Conservation (phyloP, 805 yeast species). For the Saccharomycopsis sp. region DNA sequence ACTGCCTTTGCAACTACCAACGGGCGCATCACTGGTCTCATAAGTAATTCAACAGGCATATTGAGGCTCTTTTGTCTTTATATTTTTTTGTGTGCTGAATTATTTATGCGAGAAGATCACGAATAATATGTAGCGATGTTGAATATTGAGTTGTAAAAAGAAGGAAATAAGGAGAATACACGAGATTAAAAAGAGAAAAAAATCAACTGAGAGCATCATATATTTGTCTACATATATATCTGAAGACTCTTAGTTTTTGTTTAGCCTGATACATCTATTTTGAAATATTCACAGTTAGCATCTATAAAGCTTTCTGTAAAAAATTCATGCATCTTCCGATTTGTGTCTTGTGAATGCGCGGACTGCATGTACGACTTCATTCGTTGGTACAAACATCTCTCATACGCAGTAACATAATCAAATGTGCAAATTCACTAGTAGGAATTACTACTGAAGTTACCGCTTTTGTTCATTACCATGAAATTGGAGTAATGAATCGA, state of each 20-base stretch:
- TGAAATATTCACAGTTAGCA: too few relatives aligned
- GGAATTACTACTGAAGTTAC: too few relatives aligned
- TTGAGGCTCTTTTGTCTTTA: constrained; percentile 3
- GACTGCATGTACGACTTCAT: too few relatives aligned
- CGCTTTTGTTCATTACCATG: too few relatives aligned
- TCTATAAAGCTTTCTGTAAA: not conserved
- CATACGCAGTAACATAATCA: not conserved
- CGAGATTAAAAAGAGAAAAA: not conserved
- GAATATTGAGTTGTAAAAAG: too few relatives aligned
- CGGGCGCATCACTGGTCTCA: constrained; percentile 56
- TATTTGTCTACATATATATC: too few relatives aligned
- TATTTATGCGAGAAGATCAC: not conserved
- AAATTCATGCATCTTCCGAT: not conserved
- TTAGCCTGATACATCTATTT: too few relatives aligned
- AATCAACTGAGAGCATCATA: too few relatives aligned
- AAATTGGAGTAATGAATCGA: too few relatives aligned
- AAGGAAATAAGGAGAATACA: too few relatives aligned
- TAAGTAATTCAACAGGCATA: constrained; percentile 55
- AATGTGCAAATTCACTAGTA: not conserved
- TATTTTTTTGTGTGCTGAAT: not conserved
- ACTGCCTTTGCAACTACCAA: constrained; percentile 48
- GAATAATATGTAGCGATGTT: not conserved
- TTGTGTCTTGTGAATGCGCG: not conserved
- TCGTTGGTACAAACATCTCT: too few relatives aligned
- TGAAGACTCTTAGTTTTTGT: too few relatives aligned